A percentile compares a stretch with the other conserved stretches of the same genome.
Conservation (phyloP, 371 early-diverging fungal species). For the Syncephalastrum sp. region DNA sequence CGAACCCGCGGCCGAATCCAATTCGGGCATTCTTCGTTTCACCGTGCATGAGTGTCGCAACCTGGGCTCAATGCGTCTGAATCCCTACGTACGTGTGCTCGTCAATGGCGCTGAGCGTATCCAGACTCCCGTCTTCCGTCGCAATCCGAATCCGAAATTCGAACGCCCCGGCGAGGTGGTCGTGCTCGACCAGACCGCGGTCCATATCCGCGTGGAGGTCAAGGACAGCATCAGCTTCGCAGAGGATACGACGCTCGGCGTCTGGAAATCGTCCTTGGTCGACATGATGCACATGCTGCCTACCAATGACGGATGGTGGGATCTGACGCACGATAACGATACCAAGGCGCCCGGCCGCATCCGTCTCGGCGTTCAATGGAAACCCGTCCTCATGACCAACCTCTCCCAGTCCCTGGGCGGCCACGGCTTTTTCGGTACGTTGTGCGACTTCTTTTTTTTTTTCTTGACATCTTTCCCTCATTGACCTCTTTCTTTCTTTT, state of each 20-base stretch:
- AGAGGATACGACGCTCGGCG: constrained; percentile 31
- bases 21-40: constrained; percentile 53
- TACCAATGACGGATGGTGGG: constrained; percentile 46
- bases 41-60: constrained; percentile 51
- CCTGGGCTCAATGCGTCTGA: constrained; percentile 32
- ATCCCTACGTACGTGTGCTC: constrained; percentile 46
- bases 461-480: not conserved
- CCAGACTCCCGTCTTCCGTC: constrained; percentile 40
- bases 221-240: constrained; percentile 42
- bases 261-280: constrained; percentile 28
- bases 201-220: constrained; percentile 37
- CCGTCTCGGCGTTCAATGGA: constrained; percentile 55
- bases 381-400: constrained; percentile 51
- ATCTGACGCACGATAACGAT: constrained; percentile 25
- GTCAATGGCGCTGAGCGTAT: constrained; percentile 48
- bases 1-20: constrained; percentile 58
- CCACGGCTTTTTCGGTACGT: constrained; percentile 38
- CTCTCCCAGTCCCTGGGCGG: constrained; percentile 34
- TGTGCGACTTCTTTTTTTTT: not conserved
- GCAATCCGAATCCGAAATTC: constrained; percentile 45
- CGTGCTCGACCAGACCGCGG: constrained; percentile 43
- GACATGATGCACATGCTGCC: constrained; percentile 36
- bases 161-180: constrained; percentile 51
- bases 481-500: constrained; percentile 2
- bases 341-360: constrained; percentile 35